Conservation (phyloP, 352 stramenopile species). For the Albugo laibachii region DNA sequence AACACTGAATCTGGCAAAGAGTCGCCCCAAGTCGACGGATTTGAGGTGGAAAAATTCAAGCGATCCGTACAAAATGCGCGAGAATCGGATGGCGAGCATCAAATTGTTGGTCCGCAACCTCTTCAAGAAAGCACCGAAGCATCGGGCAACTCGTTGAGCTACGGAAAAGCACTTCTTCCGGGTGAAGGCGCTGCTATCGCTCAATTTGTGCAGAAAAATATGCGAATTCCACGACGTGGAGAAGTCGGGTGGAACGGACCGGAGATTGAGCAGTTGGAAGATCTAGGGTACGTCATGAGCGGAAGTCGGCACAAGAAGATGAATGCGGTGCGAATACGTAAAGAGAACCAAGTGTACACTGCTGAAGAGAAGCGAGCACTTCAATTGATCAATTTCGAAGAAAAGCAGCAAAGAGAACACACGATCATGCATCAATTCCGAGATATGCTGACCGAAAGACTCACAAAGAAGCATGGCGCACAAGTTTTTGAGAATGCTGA, state of each 20-base stretch:
- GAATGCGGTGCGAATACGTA: conserved; percentile 97
- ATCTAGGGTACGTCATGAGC: conserved; percentile 92
- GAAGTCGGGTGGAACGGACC: conserved; percentile 93
- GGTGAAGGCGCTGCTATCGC: conserved; percentile 91
- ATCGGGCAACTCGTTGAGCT: conserved; percentile 44
- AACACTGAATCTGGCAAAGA: conserved; percentile 7
- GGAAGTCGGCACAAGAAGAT: conserved; percentile 94
- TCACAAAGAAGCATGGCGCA: conserved; percentile 78
- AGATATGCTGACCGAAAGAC: conserved; percentile 75
- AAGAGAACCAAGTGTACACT: conserved; percentile 99
- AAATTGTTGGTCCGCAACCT: conserved; percentile 76
- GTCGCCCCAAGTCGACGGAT: conserved; percentile 31
- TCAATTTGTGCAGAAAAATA: conserved; percentile 97
- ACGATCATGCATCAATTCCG: conserved; percentile 95
- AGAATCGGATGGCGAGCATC: conserved; percentile 53
- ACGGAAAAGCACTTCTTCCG: conserved; percentile 85
- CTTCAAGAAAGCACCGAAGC: conserved; percentile 24
- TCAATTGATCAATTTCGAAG: conserved; percentile 96
- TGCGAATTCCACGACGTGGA: conserved; percentile 94
- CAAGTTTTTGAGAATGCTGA: conserved; percentile 75
- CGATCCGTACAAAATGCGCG: conserved; percentile 50
- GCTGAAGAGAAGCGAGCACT: conserved; percentile 96
- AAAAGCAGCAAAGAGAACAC: conserved; percentile 97
- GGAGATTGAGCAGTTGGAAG: conserved; percentile 94
- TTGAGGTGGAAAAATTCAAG: conserved; percentile 80